phyloP scores from a whole-genome alignment of 805 yeast genomes.

The Saccharomyces jurei region DNA sequence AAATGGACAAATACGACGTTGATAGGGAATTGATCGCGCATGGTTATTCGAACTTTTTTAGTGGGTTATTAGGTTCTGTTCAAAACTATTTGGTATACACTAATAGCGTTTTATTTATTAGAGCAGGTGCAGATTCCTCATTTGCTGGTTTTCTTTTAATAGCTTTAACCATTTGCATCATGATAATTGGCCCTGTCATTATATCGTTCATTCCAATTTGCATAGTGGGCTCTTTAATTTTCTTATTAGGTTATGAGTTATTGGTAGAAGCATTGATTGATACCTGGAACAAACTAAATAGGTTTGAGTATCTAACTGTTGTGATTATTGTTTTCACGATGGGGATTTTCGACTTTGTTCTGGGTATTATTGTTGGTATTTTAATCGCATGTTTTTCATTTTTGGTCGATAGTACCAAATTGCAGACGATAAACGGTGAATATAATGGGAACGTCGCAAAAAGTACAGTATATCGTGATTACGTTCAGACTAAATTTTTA shows the following conservation, averaged over 20 bases:
- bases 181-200: conserved; percentile 86
- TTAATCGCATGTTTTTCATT: conserved; percentile 89
- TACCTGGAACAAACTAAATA: conserved; percentile 66
- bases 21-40: conserved; percentile 92
- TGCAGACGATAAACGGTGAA: conserved; percentile 71
- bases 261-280: conserved; percentile 80
- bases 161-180: conserved; percentile 64
- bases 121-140: conserved; percentile 90
- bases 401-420: conserved; percentile 82
- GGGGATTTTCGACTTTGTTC: conserved; percentile 94
- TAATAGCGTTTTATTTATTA: conserved; percentile 80
- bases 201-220: conserved; percentile 92
- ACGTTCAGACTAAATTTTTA: conserved; percentile 77
- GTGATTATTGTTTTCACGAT: conserved; percentile 80
- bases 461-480: conserved; percentile 87
- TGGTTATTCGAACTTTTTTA: conserved; percentile 79
- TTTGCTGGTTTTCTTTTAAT: conserved; percentile 88
- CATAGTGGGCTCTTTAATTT: conserved; percentile 90
- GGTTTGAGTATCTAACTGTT: conserved; percentile 78
- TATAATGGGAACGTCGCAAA: conserved; percentile 84
- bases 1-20: conserved; percentile 76
- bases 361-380: conserved; percentile 86
- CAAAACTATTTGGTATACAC: conserved; percentile 95
- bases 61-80: conserved; percentile 80
- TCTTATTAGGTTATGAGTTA: conserved; percentile 82